Base-by-base conservation (phyloP, 176 grass and related monocot genomes). In the Oryza longistaminata region DNA sequence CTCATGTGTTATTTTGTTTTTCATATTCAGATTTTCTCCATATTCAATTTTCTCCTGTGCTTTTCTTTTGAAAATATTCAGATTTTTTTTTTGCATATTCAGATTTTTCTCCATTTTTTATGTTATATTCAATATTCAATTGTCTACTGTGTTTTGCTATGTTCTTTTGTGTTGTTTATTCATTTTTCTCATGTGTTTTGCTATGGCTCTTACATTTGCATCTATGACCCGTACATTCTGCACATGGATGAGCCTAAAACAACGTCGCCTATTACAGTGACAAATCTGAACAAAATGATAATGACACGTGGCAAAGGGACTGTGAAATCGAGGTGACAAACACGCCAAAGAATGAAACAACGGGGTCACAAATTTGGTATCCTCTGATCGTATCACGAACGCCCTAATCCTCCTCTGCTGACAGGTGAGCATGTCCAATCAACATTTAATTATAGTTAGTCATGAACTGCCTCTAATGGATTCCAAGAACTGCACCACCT, bases 401-500 rank as follows among this genome's bases (percentile, higher is more conserved):
- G 34, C 34, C 34, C 34, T 35, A 35, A 35, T 35, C 34, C 34
- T 35, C 34, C 34, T 35, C 34, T 35, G 34, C 34, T 35, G 34
- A 35, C 2, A 22, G 17, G 55, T 6, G 76, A 79, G 14, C 25
- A 75, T 15, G 55, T 61, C 21, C 15, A 55, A 55, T 55, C 16
- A 55, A 55, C n/a, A n/a, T 61, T 31, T 29, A 29, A 29, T 31
- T 31, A 31, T 19, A 0, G 21, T 62, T 62, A 10, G 58, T 83
- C 68, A 93, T 14, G 88, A 85, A 88, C 82, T 90, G 45, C 75
- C 68, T 87, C 68, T 80, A 79, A 90, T 29, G 9, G 88, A 93
- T 67, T 93, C 91, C 66, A 93, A 84, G 77, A 90, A 90, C 58
- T 93, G 91, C 66, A 93, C 91, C 50, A 93, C 88, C 71, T 93